Evolutionary conservation across 2,329 filamentous ascomycete genomes (phyloP).

Genomic region (Bipolaris sorokiniana): DNA sequence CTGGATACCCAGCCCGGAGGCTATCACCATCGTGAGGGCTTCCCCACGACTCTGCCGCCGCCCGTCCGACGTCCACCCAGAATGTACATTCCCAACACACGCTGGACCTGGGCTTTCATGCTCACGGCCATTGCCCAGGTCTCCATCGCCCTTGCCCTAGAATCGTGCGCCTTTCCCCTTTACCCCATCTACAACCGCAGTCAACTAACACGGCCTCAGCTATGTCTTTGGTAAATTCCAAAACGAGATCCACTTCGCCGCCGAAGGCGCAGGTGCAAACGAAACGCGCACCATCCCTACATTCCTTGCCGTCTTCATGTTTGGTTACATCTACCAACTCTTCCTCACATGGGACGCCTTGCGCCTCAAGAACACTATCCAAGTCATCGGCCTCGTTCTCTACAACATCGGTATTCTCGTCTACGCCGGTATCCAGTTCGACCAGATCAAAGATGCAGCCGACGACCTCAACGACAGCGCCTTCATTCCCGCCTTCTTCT

Average conservation of each 20-base stretch:
- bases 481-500: conserved; percentile 64
- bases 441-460: conserved; percentile 83
- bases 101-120: conserved; percentile 90
- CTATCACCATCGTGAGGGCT: conserved; percentile 50
- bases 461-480: conserved; percentile 54
- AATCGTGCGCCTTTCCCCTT: conserved; percentile 69
- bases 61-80: conserved; percentile 42
- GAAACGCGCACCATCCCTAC: conserved; percentile 78
- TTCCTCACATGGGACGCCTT: conserved; percentile 92
- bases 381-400: conserved; percentile 91
- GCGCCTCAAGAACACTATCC: conserved; percentile 95
- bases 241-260: conserved; percentile 56
- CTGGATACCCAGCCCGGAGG: conserved; percentile 59
- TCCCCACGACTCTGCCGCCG: conserved; percentile 51
- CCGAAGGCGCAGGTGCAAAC: conserved; percentile 45
- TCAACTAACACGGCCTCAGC: conserved; percentile 53
- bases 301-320: conserved; percentile 95
- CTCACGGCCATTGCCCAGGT: conserved; percentile 76
- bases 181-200: neutral
- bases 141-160: conserved; percentile 78
- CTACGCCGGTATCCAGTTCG: conserved; percentile 90
- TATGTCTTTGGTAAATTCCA: conserved; percentile 93
- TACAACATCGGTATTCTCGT: conserved; percentile 91
- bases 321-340: conserved; percentile 92
- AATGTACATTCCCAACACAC: conserved; percentile 80